These are phyloP conservation scores for Fusarium nanum DNA, from an alignment of 2,329 filamentous ascomycete genomes.

Conservation along the genomic window DNA sequence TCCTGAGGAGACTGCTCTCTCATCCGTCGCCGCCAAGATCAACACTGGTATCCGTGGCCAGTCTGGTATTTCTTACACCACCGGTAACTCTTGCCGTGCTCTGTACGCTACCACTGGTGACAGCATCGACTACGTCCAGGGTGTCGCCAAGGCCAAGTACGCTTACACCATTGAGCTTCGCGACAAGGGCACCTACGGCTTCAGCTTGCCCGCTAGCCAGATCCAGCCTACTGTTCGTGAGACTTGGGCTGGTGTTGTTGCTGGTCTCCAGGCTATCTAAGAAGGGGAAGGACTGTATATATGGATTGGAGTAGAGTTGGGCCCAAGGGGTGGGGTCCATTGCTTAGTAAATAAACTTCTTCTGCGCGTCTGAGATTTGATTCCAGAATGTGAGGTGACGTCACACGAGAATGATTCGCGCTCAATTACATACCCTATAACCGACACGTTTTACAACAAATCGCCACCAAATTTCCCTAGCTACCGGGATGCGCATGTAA, in stretches of 20 bases:
- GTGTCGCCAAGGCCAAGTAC: conserved; percentile 57
- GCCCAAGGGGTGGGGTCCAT: background rate
- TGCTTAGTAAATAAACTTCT: background rate
- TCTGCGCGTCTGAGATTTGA: too few species aligned
- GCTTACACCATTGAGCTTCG: conserved; percentile 56
- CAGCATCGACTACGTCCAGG: conserved; percentile 59
- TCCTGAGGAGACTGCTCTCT: conserved; percentile 27
- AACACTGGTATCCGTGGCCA: conserved; percentile 15
- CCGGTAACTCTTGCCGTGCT: conserved; percentile 67
- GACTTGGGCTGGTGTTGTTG: conserved; percentile 33
- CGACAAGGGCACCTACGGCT: conserved; percentile 53
- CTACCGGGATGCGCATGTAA: too few species aligned
- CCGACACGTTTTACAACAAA: too few species aligned
- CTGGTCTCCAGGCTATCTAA: conserved; percentile 18
- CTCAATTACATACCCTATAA: background rate
- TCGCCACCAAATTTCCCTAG: too few species aligned
- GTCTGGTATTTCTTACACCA: conserved; percentile 37
- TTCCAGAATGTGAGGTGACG: background rate
- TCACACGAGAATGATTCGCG: background rate
- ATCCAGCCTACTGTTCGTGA: conserved; percentile 47
- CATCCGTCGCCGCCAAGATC: conserved; percentile 21
- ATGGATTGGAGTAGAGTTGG: rapidly evolving
- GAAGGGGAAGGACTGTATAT: rapidly evolving
- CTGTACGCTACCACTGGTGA: conserved; percentile 67
- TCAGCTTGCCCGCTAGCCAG: conserved; percentile 57